phyloP scores from a whole-genome alignment of 495 filamentous ascomycete species.

The Penicillium robsamsonii region DNA sequence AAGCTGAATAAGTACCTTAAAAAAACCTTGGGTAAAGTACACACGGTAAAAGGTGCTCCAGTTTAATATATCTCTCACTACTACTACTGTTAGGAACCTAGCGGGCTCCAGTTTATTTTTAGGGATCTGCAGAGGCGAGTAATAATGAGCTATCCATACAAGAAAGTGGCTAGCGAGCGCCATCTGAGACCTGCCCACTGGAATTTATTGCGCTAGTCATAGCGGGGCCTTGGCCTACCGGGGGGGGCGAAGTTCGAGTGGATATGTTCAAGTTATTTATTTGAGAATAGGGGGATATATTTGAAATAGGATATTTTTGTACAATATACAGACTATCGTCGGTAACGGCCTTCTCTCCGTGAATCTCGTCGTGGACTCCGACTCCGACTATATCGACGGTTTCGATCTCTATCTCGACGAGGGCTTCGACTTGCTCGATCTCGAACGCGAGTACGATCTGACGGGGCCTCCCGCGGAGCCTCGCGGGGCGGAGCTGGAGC shows the following conservation, averaged over 20 bases:
- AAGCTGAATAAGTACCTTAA: constrained; percentile 15
- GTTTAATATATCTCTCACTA: constrained; percentile 9
- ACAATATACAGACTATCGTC: constrained; percentile 9
- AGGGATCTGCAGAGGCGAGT: constrained; percentile 15
- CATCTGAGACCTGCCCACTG: constrained; percentile 11
- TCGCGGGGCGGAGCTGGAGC: neutral
- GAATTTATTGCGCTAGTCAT: neutral
- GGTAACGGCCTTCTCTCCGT: constrained; percentile 25
- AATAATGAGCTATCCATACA: constrained; percentile 1
- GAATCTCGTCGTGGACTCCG: constrained; percentile 48
- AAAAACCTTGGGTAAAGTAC: neutral
- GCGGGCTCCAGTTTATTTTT: constrained; percentile 25
- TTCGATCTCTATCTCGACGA: constrained; percentile 23
- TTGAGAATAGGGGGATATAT: constrained; percentile 4
- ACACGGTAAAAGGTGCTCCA: neutral
- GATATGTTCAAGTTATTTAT: neutral
- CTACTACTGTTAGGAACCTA: constrained; percentile 18
- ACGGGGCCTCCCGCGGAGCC: constrained; percentile 19
- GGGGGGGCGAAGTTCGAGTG: neutral
- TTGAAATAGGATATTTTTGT: neutral
- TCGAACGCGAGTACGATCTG: constrained; percentile 27
- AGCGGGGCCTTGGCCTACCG: constrained; percentile 4
- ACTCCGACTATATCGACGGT: constrained; percentile 38
- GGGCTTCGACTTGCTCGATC: constrained; percentile 53
- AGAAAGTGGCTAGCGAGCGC: constrained; percentile 7